A percentile compares a stretch with the other conserved stretches of the same genome.
phyloP scores from a whole-genome alignment of 2,329 filamentous ascomycete species.

The Diaporthe citrichinensis region DNA sequence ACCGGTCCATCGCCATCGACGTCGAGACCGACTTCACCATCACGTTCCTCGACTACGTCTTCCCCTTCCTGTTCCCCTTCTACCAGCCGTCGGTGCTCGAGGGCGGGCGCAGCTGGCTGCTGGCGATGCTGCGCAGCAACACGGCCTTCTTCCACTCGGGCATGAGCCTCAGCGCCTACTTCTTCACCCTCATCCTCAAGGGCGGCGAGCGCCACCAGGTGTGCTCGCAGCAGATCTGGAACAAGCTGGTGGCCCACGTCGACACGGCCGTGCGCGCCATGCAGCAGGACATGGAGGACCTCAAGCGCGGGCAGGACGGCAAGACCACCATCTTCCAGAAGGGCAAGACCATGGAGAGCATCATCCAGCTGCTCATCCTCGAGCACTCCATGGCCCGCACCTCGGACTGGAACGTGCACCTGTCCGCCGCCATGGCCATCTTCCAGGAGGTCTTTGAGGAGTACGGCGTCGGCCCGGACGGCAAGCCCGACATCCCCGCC shows the following conservation, averaged over 20 bases:
- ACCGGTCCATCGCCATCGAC: conserved; percentile 31
- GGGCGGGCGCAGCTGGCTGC: conserved; percentile 73
- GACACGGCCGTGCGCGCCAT: conserved; percentile 64
- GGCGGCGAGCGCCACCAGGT: conserved; percentile 51
- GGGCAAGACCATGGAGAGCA: conserved; percentile 59
- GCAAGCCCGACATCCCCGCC: conserved; percentile 45
- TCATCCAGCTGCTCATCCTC: conserved; percentile 68
- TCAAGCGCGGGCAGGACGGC: conserved; percentile 33
- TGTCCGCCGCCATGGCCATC: conserved; percentile 63
- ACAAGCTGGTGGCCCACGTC: conserved; percentile 60
- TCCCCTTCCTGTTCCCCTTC: conserved; percentile 75
- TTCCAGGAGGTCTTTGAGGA: conserved; percentile 61
- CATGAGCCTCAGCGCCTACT: conserved; percentile 70
- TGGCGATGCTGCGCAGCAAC: conserved; percentile 69
- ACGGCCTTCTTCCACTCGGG: conserved; percentile 70
- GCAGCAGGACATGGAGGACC: conserved; percentile 68
- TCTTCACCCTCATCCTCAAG: conserved; percentile 63
- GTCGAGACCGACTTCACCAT: conserved; percentile 59
- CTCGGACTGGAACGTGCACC: conserved; percentile 65
- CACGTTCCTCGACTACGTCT: conserved; percentile 73
- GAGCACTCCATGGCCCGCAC: conserved; percentile 62
- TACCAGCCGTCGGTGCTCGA: conserved; percentile 69
- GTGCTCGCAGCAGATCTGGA: conserved; percentile 53
- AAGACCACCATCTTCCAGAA: conserved; percentile 38
- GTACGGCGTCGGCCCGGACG: conserved; percentile 52